A percentile compares a stretch with the other conserved stretches of the same genome.
Conservation (phyloP, 2,329 filamentous ascomycete species). For the Dichotomopilus funicola region DNA sequence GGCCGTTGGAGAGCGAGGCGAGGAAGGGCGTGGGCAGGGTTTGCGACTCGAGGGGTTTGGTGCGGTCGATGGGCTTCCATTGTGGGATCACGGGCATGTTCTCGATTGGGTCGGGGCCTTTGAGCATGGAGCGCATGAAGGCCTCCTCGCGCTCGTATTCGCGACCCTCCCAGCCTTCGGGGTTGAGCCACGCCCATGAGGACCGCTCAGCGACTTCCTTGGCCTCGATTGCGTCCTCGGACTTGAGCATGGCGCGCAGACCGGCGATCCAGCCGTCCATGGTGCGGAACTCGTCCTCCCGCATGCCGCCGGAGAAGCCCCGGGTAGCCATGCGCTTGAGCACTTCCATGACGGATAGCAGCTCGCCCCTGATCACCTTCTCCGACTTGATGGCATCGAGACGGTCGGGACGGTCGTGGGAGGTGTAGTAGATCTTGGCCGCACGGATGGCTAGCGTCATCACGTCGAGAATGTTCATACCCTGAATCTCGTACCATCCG, state of each 20-base stretch:
- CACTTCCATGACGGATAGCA: constrained; percentile 81
- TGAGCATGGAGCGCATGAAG: constrained; percentile 68
- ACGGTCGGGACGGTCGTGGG: constrained; percentile 79
- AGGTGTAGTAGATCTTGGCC: constrained; percentile 93
- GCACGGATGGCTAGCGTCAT: constrained; percentile 93
- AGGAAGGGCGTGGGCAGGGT: constrained; percentile 68
- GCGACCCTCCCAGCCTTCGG: constrained; percentile 61
- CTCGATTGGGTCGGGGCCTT: constrained; percentile 18
- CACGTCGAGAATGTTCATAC: constrained; percentile 85
- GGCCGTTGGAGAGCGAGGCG: constrained; percentile 65
- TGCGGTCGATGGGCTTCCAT: constrained; percentile 55
- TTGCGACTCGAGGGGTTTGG: constrained; percentile 21
- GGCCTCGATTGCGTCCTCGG: constrained; percentile 71
- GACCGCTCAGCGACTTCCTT: constrained; percentile 63
- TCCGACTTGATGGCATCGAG: constrained; percentile 84
- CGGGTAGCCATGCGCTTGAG: constrained; percentile 86
- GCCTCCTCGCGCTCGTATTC: constrained; percentile 74
- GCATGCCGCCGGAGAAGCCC: constrained; percentile 77
- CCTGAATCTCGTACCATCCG: constrained; percentile 81
- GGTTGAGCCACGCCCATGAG: constrained; percentile 72
- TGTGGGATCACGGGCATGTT: constrained; percentile 53
- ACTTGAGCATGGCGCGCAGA: constrained; percentile 67
- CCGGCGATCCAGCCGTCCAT: constrained; percentile 75
- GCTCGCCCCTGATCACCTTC: constrained; percentile 73
- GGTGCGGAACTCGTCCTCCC: constrained; percentile 65